These are phyloP conservation scores for Nannochloropsis salina DNA, from an alignment of 108 stramenopile genomes.

Conservation along the genomic window DNA sequence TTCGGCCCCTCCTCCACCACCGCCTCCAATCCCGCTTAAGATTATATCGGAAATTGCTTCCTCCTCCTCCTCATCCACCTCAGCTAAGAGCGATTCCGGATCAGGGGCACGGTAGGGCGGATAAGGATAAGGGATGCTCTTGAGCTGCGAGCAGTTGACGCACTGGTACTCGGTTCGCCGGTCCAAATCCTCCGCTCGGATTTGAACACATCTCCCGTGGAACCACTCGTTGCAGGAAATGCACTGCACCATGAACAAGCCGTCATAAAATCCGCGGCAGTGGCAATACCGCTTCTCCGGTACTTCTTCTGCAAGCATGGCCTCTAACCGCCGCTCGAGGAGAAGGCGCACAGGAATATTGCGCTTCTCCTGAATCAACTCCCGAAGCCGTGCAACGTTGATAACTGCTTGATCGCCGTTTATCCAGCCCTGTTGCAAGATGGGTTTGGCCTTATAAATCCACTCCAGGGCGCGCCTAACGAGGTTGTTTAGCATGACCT, in stretches of 20 bases:
- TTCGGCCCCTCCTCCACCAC: background rate
- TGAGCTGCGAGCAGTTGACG: background rate
- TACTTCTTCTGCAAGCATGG: conserved; percentile 43
- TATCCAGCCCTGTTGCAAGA: background rate
- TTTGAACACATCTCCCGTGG: conserved; percentile 68
- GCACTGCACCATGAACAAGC: conserved; percentile 75
- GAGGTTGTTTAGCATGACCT: background rate
- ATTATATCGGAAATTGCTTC: background rate
- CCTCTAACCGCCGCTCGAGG: conserved; percentile 35
- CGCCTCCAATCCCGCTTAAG: conserved; percentile 14
- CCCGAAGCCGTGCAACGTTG: conserved; percentile 32
- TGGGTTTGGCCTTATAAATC: background rate
- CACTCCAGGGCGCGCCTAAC: background rate
- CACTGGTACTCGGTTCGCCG: background rate
- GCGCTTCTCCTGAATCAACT: conserved; percentile 33
- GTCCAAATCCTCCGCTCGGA: conserved; percentile 22
- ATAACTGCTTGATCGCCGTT: conserved; percentile 21
- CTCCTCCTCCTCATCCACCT: conserved; percentile 3
- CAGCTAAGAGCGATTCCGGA: background rate
- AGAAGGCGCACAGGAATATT: conserved; percentile 38
- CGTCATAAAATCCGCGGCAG: conserved; percentile 75
- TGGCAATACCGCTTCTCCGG: conserved; percentile 68
- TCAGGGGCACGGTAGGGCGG: background rate
- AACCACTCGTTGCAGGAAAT: conserved; percentile 73
- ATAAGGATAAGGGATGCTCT: background rate